Base-by-base conservation (phyloP, 2,329 filamentous ascomycete species). In the Colletotrichum gigasporum region DNA sequence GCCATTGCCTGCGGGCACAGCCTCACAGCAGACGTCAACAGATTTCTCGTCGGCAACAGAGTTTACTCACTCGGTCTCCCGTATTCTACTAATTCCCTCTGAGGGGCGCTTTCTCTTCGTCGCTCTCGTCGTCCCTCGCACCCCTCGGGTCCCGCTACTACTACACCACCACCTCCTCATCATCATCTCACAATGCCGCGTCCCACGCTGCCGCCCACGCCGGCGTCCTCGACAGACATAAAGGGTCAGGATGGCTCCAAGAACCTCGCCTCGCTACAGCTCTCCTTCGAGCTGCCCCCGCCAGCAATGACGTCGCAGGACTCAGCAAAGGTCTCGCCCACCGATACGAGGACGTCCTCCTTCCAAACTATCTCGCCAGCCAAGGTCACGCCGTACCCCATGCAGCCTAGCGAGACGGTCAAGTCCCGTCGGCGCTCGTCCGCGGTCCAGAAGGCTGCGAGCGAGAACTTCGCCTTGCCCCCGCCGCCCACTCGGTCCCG, bases 401-500 rank as follows among this genome's bases (percentile, higher is more conserved):
- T 84, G 70, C 82, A 85, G 67, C 76, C 82, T 16, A 81, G 81
- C 64, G 82, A 84, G 71, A 78, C 82, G 0, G 83, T 85, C 68
- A 86, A 86, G 69, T 79, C 82, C n/a, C 79, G 84, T 53, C 79
- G 85, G 60, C 80, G 86, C 39, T 80, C 83, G 0, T 84, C 85
- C 14, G 75, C 81, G 11, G 76, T 80, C 16, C 74, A 76, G 53
- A 75, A 74, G 51, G 73, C 79, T 12, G 72, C 79, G 60, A 90
- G 88, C 68, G 86, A 89, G 69, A 82, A 85, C 48, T 96, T 97
- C 75, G 86, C 91, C 9, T 86, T 99, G 14, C 96, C 96, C 18
- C 96, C 96, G 9, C 96, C 95, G 14, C 96, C 96, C 0, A 97
- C 94, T 3, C 86, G 95, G 67, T 92, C 93, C 41, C 90, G 95